Conservation (phyloP, 208 protist species). For the Leishmania mexicana region DNA sequence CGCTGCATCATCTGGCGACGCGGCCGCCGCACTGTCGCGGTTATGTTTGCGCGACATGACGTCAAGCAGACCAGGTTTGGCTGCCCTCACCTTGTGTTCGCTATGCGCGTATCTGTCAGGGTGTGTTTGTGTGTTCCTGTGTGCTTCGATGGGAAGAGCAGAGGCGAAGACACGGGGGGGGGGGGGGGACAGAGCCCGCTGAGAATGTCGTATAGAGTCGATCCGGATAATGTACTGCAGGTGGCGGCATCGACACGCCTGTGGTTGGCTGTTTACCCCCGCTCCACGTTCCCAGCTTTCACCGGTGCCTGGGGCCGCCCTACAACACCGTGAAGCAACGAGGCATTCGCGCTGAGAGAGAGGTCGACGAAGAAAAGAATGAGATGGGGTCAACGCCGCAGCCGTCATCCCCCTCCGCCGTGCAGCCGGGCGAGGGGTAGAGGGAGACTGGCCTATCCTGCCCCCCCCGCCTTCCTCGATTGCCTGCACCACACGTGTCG, state of each 20-base stretch:
- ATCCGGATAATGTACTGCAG: neutral
- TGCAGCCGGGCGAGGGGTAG: neutral
- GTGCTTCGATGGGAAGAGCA: neutral
- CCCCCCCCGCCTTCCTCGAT: neutral
- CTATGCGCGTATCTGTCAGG: neutral
- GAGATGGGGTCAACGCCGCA: neutral
- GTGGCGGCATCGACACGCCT: neutral
- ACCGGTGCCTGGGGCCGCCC: neutral
- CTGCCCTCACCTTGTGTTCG: neutral
- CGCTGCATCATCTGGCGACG: neutral
- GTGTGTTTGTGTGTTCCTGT: conserved; percentile 1
- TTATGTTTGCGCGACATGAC: conserved; percentile 25
- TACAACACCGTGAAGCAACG: too few relatives aligned
- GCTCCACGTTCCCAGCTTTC: neutral
- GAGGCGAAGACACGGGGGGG: too few relatives aligned
- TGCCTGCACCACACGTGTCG: neutral
- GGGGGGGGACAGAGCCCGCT: neutral
- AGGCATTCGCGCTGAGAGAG: neutral
- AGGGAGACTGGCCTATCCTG: neutral
- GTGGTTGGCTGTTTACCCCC: neutral
- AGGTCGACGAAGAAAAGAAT: neutral
- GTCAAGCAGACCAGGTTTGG: too few relatives aligned
- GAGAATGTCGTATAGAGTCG: neutral
- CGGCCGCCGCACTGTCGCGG: neutral
- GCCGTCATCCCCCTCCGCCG: neutral